Base-by-base conservation (phyloP, 257 asterid genomes). In the Craterostigma plantagineum region DNA sequence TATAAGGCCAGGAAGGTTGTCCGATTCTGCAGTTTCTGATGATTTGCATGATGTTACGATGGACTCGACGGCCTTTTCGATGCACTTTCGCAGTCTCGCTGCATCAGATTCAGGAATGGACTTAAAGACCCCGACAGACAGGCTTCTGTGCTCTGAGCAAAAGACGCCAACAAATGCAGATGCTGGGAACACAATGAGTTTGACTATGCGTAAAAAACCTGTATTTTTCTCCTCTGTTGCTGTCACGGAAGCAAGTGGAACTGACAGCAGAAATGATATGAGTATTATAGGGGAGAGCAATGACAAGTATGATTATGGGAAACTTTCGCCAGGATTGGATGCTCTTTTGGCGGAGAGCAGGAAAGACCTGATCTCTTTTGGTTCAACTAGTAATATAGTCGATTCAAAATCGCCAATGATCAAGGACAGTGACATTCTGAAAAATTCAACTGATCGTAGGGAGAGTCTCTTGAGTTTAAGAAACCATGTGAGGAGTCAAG, bases 11-110 rank as follows among this genome's bases (percentile, higher is more conserved):
- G 80, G 82, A 18, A 66, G 76, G 49, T 64, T 77, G 53, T 79
- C 92, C 8, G 95, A 73, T 58, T 81, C 92, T 47, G 94, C 67
- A 23, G 83, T 77, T 35, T 79, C 94, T 56, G 81, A 72, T 51
- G 92, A 77, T 52, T 65, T 69, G 57, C 84, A 71, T 58, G 99
- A 90, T 51, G 57, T 75, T 55, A 83, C 99, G 14, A 79, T 90
- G 99, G 99, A 90, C 68, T 83, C 95, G 52, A 79, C 95, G 53
- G 86, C 92, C 46, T 83, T 83, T 59, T 83, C 99, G 58, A 90
- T 83, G 91, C 99, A 90, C 59, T 90, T 56, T 50, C 90, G 71
- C 49, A 79, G 94, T 70, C 71, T 90, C 58, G 99, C 81, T 49
- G 59, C 71, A 46, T 90, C 99, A 57, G 95, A 90, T 46, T 67